Conservation (phyloP, 2,329 filamentous ascomycete genomes). For the Geosmithia flava region DNA sequence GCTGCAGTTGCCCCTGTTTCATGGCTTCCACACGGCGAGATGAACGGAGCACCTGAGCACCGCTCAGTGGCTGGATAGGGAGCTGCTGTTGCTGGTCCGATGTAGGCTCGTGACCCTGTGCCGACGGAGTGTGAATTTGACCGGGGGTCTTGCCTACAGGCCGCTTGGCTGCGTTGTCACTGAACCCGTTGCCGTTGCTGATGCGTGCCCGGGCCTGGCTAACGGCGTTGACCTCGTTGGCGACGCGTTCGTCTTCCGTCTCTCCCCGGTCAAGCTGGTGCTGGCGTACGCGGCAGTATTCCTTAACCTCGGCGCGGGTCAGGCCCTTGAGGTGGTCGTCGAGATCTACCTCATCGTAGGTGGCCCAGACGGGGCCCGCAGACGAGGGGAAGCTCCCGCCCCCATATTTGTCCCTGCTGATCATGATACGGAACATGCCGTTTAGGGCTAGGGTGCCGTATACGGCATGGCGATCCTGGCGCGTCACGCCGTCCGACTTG, state of each 20-base stretch:
- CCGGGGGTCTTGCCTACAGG: not conserved
- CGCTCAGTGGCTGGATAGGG: not conserved
- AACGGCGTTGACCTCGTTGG: constrained; percentile 40
- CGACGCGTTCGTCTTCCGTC: constrained; percentile 27
- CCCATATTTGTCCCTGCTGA: constrained; percentile 45
- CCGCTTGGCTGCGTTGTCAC: not conserved
- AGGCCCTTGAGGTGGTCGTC: constrained; percentile 41
- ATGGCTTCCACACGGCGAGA: constrained; percentile 25
- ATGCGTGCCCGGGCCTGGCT: constrained; percentile 32
- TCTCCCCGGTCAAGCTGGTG: constrained; percentile 44
- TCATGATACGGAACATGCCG: constrained; percentile 53
- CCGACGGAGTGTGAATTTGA: not conserved
- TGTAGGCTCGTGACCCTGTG: constrained; percentile 7
- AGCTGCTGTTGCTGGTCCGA: constrained; percentile 4
- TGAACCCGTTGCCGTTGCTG: constrained; percentile 8
- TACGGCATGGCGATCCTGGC: constrained; percentile 45
- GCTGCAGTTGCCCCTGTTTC: not conserved
- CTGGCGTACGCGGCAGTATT: constrained; percentile 51
- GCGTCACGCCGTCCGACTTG: constrained; percentile 32
- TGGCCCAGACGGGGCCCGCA: constrained; percentile 49
- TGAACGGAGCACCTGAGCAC: constrained; percentile 27
- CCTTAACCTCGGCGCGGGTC: constrained; percentile 44
- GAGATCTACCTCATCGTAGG: constrained; percentile 48
- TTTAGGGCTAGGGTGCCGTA: constrained; percentile 50
- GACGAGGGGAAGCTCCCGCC: constrained; percentile 49